Evolutionary conservation across 2,329 filamentous ascomycete species (phyloP).

Genomic region (Hirsutella rhossiliensis): DNA sequence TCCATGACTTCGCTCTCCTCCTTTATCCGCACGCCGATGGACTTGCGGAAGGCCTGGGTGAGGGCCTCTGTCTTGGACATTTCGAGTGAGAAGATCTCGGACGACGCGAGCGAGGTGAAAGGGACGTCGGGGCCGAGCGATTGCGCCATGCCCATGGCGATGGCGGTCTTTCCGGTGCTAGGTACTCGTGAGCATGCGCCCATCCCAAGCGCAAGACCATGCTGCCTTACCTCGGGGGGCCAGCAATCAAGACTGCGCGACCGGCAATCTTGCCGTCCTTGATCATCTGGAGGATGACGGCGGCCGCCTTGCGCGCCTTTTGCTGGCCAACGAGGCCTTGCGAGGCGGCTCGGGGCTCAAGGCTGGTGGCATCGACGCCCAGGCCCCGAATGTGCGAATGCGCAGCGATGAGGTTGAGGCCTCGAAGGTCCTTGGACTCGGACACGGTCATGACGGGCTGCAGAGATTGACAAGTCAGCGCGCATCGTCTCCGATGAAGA

Average conservation of each 20-base stretch:
- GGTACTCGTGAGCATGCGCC: constrained; percentile 7
- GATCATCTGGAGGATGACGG: constrained; percentile 96
- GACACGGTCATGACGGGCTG: constrained; percentile 66
- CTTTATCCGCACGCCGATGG: constrained; percentile 94
- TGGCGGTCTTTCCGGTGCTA: constrained; percentile 95
- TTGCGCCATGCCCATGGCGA: constrained; percentile 98
- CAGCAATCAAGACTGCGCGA: constrained; percentile 85
- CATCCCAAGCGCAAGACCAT: neutral
- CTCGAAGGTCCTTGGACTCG: constrained; percentile 90
- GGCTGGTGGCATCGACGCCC: constrained; percentile 80
- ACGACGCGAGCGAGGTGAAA: constrained; percentile 90
- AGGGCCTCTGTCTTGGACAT: constrained; percentile 99
- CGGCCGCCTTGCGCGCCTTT: constrained; percentile 91
- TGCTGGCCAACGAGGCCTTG: constrained; percentile 94
- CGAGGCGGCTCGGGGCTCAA: constrained; percentile 74
- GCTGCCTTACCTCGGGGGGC: constrained; percentile 60
- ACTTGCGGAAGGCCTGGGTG: constrained; percentile 97
- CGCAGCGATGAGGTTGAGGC: constrained; percentile 92
- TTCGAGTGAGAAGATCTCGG: constrained; percentile 96
- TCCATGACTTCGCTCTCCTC: constrained; percentile 99
- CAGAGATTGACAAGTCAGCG: neutral
- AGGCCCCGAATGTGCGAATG: constrained; percentile 97
- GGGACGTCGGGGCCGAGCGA: constrained; percentile 88
- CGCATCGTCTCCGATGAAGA: neutral
- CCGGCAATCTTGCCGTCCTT: constrained; percentile 98